A percentile compares a stretch with the other conserved stretches of the same genome.
Conservation (phyloP, 1,284 basidiomycete genomes). For the Cryptococcus jaspeensis region DNA sequence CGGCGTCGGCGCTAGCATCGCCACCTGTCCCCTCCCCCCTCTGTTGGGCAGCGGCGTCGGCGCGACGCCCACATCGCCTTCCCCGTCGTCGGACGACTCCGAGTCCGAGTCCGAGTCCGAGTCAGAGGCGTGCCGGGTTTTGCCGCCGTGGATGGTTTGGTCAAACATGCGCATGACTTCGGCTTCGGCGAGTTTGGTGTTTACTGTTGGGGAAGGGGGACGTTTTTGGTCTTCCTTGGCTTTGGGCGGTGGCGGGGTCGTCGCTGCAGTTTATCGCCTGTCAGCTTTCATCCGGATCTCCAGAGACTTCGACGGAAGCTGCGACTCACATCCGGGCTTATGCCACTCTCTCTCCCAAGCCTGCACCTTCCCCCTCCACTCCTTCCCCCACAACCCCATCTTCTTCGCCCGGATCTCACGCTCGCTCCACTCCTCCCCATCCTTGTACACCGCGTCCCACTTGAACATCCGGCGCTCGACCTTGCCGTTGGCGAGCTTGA, state of each 20-base stretch:
- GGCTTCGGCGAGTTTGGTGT: conserved; percentile 85
- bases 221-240: conserved; percentile 21
- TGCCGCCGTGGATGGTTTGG: conserved; percentile 59
- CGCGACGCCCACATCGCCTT: conserved; percentile 30
- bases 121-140: conserved; percentile 46
- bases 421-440: conserved; percentile 51
- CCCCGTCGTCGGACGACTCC: conserved; percentile 31
- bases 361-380: conserved; percentile 40
- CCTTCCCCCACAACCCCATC: conserved; percentile 44
- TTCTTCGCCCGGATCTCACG: conserved; percentile 51
- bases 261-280: conserved; percentile 53
- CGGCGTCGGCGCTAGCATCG: conserved; percentile 38
- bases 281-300: no score
- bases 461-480: conserved; percentile 49
- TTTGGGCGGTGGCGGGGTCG: conserved; percentile 29
- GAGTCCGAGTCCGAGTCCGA: conserved; percentile 52
- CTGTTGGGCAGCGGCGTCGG: conserved; percentile 44
- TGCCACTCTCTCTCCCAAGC: conserved; percentile 50
- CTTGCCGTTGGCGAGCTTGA: conserved; percentile 41
- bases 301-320: background rate
- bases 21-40: conserved; percentile 15
- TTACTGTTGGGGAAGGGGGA: conserved; percentile 71
- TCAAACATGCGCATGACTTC: conserved; percentile 94
- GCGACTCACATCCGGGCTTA: conserved; percentile 43
- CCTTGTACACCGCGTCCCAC: conserved; percentile 49